Conservation (phyloP, 1,284 basidiomycete species). For the Tausonia pullulans region DNA sequence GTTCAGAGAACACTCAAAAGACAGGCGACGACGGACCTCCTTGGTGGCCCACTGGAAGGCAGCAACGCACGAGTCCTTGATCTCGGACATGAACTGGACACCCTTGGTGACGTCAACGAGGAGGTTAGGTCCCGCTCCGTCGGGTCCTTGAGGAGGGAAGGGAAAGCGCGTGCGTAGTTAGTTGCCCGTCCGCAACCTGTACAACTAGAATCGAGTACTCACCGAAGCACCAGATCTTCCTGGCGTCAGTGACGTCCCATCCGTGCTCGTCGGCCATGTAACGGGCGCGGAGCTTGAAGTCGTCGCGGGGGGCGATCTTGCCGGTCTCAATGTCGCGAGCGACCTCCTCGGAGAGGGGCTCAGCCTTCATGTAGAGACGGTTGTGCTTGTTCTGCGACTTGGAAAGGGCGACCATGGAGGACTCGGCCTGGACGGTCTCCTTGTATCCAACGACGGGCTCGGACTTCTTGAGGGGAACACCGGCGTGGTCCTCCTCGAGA, state of each 20-base stretch:
- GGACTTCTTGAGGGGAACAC: slow-evolving; percentile 97
- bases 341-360: slow-evolving; percentile 89
- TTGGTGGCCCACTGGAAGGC: slow-evolving; percentile 99
- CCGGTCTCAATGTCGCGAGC: slow-evolving; percentile 85
- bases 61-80: slow-evolving; percentile 99
- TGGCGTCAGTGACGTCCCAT: slow-evolving; percentile 98
- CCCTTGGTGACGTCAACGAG: slow-evolving; percentile 98
- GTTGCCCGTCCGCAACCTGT: too few relatives aligned
- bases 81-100: slow-evolving; percentile 96
- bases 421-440: slow-evolving; percentile 96
- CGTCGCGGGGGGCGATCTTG: slow-evolving; percentile 80
- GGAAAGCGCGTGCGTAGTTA: too few relatives aligned
- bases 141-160: slow-evolving; percentile 46
- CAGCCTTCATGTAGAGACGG: slow-evolving; percentile 86
- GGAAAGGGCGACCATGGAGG: slow-evolving; percentile 88
- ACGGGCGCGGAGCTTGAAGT: slow-evolving; percentile 95
- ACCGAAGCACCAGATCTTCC: slow-evolving; percentile 99
- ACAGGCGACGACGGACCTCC: slow-evolving; percentile 39
- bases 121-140: slow-evolving; percentile 94
- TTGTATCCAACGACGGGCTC: slow-evolving; percentile 97
- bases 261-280: slow-evolving; percentile 90
- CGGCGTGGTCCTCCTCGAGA: slow-evolving; percentile 98
- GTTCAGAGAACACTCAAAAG: too few relatives aligned
- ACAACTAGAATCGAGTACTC: too few relatives aligned
- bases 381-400: slow-evolving; percentile 99